Percentiles rank a stretch among this genome's conserved stretches.
phyloP scores from a whole-genome alignment of 2,329 filamentous ascomycete genomes.

The Dothideomycetes sp. region DNA sequence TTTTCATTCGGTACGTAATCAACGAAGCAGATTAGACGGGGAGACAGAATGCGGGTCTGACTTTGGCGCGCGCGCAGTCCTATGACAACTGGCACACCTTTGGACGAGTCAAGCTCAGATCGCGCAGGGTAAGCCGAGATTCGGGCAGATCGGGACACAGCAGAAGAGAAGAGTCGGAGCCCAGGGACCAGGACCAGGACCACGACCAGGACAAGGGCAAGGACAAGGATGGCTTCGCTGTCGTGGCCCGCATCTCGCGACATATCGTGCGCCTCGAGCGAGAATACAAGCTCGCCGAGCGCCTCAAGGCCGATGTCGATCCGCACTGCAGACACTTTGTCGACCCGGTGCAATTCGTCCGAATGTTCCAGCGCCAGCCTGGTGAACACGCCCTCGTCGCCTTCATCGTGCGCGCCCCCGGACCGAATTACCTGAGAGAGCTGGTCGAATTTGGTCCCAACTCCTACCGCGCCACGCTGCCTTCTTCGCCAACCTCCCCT shows the following conservation, averaged over 20 bases:
- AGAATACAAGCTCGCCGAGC: slow-evolving; percentile 70
- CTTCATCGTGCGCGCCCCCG: slow-evolving; percentile 70
- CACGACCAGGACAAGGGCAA: too few relatives aligned
- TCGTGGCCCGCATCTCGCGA: slow-evolving; percentile 73
- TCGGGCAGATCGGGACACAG: slow-evolving; percentile 7
- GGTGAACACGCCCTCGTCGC: slow-evolving; percentile 65
- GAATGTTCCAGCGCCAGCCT: slow-evolving; percentile 55
- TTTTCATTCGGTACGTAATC: slow-evolving; percentile 31
- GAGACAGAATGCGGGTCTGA: not conserved
- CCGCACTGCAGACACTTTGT: slow-evolving; percentile 64
- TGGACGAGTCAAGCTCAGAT: slow-evolving; percentile 21
- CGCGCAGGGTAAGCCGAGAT: slow-evolving; percentile 3
- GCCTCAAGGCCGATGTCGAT: slow-evolving; percentile 21
- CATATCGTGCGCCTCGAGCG: slow-evolving; percentile 77
- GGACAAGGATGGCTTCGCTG: slow-evolving; percentile 27
- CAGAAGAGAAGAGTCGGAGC: slow-evolving; percentile 1
- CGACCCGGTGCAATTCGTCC: slow-evolving; percentile 67
- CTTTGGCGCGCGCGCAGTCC: slow-evolving; percentile 33
- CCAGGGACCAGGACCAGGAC: slow-evolving; percentile 1
- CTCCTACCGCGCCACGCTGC: slow-evolving; percentile 23
- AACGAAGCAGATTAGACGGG: not conserved
- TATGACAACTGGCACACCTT: slow-evolving; percentile 75
- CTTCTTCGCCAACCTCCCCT: slow-evolving; percentile 6
- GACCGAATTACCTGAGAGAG: slow-evolving; percentile 59
- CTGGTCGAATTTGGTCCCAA: slow-evolving; percentile 66